These are phyloP conservation scores for Aspergillus steynii DNA, from an alignment of 495 filamentous ascomycete genomes.

Conservation along the genomic window DNA sequence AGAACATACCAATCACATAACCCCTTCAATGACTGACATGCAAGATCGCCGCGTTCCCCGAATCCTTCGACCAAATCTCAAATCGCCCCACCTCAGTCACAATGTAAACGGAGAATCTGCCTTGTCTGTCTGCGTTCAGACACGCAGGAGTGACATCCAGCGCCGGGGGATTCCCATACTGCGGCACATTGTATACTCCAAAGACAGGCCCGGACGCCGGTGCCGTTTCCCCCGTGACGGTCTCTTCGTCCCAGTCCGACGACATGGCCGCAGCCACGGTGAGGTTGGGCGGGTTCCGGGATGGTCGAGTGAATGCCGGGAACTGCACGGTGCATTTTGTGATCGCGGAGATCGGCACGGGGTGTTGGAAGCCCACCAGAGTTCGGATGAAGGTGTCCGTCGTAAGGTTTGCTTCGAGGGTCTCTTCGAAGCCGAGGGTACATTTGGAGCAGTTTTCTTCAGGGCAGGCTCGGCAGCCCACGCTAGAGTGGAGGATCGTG, in stretches of 20 bases:
- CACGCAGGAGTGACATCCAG: constrained; percentile 17
- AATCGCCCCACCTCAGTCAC: constrained; percentile 8
- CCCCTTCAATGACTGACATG: constrained; percentile 3
- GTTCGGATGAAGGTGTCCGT: constrained; percentile 10
- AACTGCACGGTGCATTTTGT: constrained; percentile 17
- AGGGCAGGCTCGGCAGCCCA: constrained; percentile 14
- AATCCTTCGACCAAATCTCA: constrained; percentile 22
- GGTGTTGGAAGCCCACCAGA: constrained; percentile 18
- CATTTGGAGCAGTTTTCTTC: constrained; percentile 15
- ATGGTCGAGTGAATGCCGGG: constrained; percentile 12
- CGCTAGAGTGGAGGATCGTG: constrained; percentile 12
- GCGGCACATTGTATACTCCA: constrained; percentile 2
- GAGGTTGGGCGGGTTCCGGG: constrained; percentile 10
- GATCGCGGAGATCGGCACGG: constrained; percentile 1
- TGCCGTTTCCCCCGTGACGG: constrained; percentile 15
- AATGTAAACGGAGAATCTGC: constrained; percentile 17
- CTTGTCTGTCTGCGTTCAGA: constrained; percentile 4
- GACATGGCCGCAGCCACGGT: constrained; percentile 13
- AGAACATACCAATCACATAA: not conserved
- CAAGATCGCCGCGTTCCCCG: constrained; percentile 17
- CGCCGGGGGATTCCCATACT: constrained; percentile 7
- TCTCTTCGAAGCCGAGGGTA: constrained; percentile 8
- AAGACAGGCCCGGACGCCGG: constrained; percentile 6
- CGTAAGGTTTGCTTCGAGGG: constrained; percentile 12
- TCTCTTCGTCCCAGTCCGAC: constrained; percentile 19